These are phyloP conservation scores for Rhodomyrtus psidioides DNA, from an alignment of 441 rosid species.

Conservation along the genomic window DNA sequence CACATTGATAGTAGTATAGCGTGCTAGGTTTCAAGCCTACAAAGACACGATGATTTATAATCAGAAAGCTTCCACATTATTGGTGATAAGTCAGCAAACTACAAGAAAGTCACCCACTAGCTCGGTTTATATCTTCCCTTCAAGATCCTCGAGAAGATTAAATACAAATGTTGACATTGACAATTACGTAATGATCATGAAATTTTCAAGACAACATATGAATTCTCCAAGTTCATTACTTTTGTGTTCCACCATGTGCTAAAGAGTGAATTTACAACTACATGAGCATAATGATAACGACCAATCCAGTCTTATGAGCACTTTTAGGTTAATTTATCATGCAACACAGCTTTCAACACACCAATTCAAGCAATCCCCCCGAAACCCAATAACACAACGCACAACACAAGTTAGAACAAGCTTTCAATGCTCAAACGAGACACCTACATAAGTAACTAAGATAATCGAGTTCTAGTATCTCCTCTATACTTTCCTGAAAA, in stretches of 20 bases:
- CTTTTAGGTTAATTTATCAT: neutral
- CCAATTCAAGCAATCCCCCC: neutral
- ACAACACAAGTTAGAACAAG: neutral
- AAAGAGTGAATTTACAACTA: neutral
- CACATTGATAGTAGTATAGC: conserved; percentile 57
- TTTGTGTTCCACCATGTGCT: neutral
- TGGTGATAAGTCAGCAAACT: neutral
- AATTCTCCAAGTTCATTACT: neutral
- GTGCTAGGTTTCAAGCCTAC: conserved; percentile 59
- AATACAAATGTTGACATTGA: neutral
- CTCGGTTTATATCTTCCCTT: neutral
- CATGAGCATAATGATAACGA: neutral
- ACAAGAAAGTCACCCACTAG: neutral
- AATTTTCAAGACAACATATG: neutral
- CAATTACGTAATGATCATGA: neutral
- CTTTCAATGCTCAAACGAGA: neutral
- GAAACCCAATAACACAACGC: neutral
- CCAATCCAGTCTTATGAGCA: neutral
- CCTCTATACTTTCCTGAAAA: neutral
- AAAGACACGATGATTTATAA: neutral
- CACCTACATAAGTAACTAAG: neutral
- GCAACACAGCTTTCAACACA: neutral
- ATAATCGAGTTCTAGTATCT: neutral
- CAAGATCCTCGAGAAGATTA: neutral
- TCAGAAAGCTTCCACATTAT: neutral